Conservation (phyloP, 1,139 yeast genomes). For the Protomyces lactucae-debilis region DNA sequence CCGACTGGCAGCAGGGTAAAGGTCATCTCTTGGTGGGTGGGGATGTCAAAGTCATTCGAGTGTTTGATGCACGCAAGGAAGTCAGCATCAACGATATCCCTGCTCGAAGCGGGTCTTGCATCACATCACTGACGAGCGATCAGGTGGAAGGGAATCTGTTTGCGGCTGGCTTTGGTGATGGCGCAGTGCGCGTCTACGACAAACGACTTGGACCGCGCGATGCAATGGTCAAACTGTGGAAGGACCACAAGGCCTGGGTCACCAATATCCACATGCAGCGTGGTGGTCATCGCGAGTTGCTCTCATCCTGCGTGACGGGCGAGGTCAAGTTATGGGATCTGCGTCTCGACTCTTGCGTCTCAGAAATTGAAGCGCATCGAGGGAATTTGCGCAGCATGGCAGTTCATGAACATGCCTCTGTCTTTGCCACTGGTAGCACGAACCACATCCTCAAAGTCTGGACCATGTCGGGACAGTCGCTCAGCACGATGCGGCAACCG, state of each 20-base stretch:
- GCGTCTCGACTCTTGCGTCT: slow-evolving; percentile 64
- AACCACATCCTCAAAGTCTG: slow-evolving; percentile 60
- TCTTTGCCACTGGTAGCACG: slow-evolving; percentile 54
- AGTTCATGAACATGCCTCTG: slow-evolving; percentile 94
- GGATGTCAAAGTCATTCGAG: slow-evolving; percentile 81
- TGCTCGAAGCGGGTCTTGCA: slow-evolving; percentile 83
- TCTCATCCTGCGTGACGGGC: slow-evolving; percentile 78
- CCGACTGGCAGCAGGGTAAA: slow-evolving; percentile 96
- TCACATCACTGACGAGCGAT: slow-evolving; percentile 85
- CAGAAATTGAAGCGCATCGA: slow-evolving; percentile 57
- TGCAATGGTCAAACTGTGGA: slow-evolving; percentile 82
- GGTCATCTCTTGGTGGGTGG: slow-evolving; percentile 92
- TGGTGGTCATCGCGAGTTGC: slow-evolving; percentile 89
- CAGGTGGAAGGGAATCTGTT: slow-evolving; percentile 92
- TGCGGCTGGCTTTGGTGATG: slow-evolving; percentile 92
- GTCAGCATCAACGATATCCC: slow-evolving; percentile 82
- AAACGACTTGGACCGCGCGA: slow-evolving; percentile 79
- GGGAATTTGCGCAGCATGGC: slow-evolving; percentile 68
- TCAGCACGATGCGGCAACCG: slow-evolving; percentile 56
- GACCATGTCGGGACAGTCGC: slow-evolving; percentile 76
- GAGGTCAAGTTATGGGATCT: slow-evolving; percentile 87
- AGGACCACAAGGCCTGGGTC: slow-evolving; percentile 56
- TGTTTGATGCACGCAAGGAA: slow-evolving; percentile 98
- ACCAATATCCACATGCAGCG: slow-evolving; percentile 90
- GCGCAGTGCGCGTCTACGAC: slow-evolving; percentile 84